Percentiles rank a stretch among this genome's conserved stretches.
These are phyloP conservation scores for Sicyos edulis DNA, from an alignment of 306 rosid species.

Conservation along the genomic window DNA sequence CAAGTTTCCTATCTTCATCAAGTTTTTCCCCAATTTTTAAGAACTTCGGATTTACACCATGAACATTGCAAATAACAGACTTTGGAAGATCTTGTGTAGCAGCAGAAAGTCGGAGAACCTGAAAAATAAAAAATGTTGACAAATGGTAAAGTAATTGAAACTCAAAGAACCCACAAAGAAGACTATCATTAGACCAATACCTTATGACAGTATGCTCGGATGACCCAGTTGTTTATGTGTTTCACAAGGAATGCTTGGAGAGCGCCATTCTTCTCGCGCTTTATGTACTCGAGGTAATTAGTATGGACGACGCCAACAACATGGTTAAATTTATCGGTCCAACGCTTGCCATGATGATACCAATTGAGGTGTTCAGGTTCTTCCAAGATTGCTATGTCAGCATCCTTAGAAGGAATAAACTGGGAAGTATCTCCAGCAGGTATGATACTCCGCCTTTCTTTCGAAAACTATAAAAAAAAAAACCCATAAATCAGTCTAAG, in stretches of 20 bases:
- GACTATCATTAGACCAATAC: constrained; percentile 26
- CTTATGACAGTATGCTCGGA: constrained; percentile 84
- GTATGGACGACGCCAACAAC: constrained; percentile 97
- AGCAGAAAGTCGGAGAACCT: constrained; percentile 98
- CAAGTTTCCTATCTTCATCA: constrained; percentile 67
- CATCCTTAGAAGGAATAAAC: constrained; percentile 81
- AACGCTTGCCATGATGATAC: constrained; percentile 96
- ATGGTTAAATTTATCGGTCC: constrained; percentile 93
- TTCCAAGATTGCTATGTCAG: constrained; percentile 91
- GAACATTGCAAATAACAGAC: constrained; percentile 89
- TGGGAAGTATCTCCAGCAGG: constrained; percentile 95
- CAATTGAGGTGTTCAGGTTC: constrained; percentile 98
- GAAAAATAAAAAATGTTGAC: constrained; percentile 24
- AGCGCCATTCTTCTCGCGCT: constrained; percentile 93
- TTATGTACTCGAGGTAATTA: constrained; percentile 89
- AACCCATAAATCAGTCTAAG: constrained; percentile 25
- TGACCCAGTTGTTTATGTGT: constrained; percentile 93
- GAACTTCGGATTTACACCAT: constrained; percentile 96
- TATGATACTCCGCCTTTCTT: constrained; percentile 77
- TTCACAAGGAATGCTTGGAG: constrained; percentile 89
- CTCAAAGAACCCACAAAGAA: neutral
- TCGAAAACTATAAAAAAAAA: constrained; percentile 54
- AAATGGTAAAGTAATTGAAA: neutral
- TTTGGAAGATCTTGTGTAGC: constrained; percentile 93
- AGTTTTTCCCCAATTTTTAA: constrained; percentile 78